Evolutionary conservation across 2,329 filamentous ascomycete species (phyloP), one percentile per base, ranked within the genome.

Genomic region (Phaeosphaeriaceae sp.): DNA sequence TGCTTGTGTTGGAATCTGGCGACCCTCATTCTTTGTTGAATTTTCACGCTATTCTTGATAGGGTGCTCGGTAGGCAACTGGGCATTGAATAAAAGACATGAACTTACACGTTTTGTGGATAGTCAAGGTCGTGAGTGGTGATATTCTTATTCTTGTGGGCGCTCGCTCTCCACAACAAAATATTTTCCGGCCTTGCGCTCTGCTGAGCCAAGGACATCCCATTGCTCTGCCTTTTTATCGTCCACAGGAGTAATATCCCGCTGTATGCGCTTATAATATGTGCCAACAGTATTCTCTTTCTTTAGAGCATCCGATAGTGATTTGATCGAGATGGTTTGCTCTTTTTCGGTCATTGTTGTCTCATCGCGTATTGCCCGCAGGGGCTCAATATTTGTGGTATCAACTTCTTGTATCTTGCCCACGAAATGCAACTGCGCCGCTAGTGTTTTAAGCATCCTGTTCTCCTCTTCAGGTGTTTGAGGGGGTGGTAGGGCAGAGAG

Each of bases 361-460:
- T 94, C 92, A 70, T 97, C 93, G 44, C 90, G 85, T 48, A 97
- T 87, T 36, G 87, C 87, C 42, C 84, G 81, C 35, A 99, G 75
- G 0, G 94, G 92, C 47, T 85, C 80, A 0, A 97, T 79, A 3
- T 82, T 85, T 0, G 79, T 75, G 0, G 90, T 92, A 70, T 96
- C 83, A 40, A 96, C 87, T 36, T 81, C 78, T 67, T 96, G 92
- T 16, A 97, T 86, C 54, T 91, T 85, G 53, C 84, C 86, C n/a
- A 97, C 92, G 67, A 99, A 99, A 65, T 89, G 87, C 0, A 99
- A 83, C 69, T 99, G 94, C 26, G 88, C 85, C 43, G 87, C 82
- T 2, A 99, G 81, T 1, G 87, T 92, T 17, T 81, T 69, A 3
- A 96, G 81, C 84, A 96, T 90, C 20, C 79, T 75, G 0, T 77